Base-by-base conservation (phyloP, 1,284 basidiomycete genomes). In the Trichosporon sp. region DNA sequence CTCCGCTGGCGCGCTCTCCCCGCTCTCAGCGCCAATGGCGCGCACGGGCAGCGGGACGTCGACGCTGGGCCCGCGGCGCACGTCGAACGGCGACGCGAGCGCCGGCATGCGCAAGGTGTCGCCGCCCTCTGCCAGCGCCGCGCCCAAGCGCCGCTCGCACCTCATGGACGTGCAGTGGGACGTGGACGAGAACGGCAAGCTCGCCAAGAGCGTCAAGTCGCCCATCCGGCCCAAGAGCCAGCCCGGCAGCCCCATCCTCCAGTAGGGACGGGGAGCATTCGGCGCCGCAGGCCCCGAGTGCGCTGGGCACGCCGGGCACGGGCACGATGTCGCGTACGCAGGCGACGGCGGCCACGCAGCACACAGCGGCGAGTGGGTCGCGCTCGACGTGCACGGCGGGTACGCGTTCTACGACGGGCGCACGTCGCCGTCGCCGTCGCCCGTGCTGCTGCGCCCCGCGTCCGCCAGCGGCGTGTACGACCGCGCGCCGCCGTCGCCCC, bases 141-240 rank as follows among this genome's bases (percentile, higher is more conserved):
- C 80, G 65, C 68, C n/a, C 4, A 31, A 6, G 3, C 60, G 68
- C 64, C 60, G 35, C 38, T 65, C 32, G 51, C 53, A 62, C 4
- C 64, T 79, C 76, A 60, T 60, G 65, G 79, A 81, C 27, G 77
- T 81, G 18, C 73, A 77, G 56, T 81, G 80, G 79, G 75, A 78
- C 58, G 71, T 75, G 6, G 80, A 78, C 63, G 78, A 78, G 70
- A 80, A 77, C 66, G 79, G 78, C 21, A 68, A 70, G 25, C 66
- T 79, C 15, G 47, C 27, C 15, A 35, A 60, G 56, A 60, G 56
- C 56, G 56, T 60, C 56, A 60, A 60, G 56, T n/a, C 15, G 18
- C 56, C 56, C 27, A 60, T 60, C 27, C 13, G 56, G 56, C 56
- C 56, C 6, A 60, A 60, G 56, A 31, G 27, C 27, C 56, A 60